Evolutionary conservation across 225 moss, liverwort and hornwort genomes (phyloP).

Genomic region (Rhytidiadelphus loreus): DNA sequence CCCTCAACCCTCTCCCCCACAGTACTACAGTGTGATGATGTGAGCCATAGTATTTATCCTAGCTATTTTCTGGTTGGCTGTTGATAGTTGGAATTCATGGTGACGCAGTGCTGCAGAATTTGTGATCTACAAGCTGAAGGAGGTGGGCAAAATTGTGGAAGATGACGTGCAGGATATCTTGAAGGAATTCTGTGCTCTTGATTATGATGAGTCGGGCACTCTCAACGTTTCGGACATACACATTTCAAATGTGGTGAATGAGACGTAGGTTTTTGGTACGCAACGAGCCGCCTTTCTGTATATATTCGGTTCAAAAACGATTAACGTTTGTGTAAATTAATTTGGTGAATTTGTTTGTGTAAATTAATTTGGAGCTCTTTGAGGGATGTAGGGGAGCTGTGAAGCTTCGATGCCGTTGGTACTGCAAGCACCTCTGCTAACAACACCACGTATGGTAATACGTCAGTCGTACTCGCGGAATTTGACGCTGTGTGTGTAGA

Average conservation of each 20-base stretch:
- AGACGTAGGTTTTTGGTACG: not conserved
- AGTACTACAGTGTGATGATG: not conserved
- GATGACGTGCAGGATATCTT: conserved; percentile 51
- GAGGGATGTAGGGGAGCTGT: not conserved
- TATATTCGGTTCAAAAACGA: not conserved
- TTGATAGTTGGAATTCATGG: not conserved
- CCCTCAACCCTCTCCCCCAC: not conserved
- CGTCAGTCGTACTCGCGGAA: not conserved
- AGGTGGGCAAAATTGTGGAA: conserved; percentile 61
- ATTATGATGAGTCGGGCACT: conserved; percentile 43
- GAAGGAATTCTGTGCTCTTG: conserved; percentile 56
- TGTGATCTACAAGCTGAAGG: conserved; percentile 79
- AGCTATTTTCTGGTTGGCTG: not conserved
- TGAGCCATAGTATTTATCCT: not conserved
- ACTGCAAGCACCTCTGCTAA: not conserved
- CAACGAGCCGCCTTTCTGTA: not conserved
- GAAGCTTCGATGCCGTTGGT: not conserved
- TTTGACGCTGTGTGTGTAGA: not conserved
- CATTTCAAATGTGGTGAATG: conserved; percentile 5
- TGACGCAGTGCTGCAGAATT: conserved; percentile 61
- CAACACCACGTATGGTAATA: not conserved
- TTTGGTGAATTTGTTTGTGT: not conserved
- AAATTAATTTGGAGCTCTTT: not conserved
- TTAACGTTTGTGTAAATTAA: not conserved
- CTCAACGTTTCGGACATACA: conserved; percentile 35